A percentile compares a stretch with the other conserved stretches of the same genome.
Conservation (phyloP, 306 rosid genomes). For the Cucurbita moschata region DNA sequence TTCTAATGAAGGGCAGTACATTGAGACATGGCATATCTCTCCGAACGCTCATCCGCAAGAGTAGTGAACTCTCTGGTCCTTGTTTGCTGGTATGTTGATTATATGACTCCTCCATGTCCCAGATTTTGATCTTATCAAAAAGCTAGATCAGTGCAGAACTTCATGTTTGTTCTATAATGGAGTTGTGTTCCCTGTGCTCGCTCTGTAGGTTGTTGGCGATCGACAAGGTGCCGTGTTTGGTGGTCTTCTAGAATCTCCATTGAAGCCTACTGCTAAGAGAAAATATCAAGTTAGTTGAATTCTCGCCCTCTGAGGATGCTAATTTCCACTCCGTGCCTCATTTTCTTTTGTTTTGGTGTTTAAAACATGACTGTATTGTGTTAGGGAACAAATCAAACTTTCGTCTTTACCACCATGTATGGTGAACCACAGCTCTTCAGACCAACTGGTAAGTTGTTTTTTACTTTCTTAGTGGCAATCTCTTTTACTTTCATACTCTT, state of each 20-base stretch:
- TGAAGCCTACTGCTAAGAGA: conserved; percentile 72
- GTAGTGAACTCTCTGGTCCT: conserved; percentile 12
- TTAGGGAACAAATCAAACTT: conserved; percentile 79
- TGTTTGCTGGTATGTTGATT: conserved; percentile 12
- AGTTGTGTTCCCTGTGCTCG: background rate
- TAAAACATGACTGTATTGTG: background rate
- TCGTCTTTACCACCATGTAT: conserved; percentile 78
- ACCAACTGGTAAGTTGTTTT: conserved; percentile 59
- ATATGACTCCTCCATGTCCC: background rate
- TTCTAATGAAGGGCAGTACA: conserved; percentile 98
- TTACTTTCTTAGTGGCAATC: background rate
- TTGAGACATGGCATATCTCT: conserved; percentile 52
- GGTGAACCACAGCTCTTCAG: conserved; percentile 83
- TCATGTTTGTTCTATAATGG: background rate
- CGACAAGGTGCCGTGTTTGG: conserved; percentile 87
- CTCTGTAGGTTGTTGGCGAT: conserved; percentile 73
- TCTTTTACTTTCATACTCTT: background rate
- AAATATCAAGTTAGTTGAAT: conserved; percentile 69
- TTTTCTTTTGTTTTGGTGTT: background rate
- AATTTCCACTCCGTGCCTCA: background rate
- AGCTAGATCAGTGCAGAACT: background rate
- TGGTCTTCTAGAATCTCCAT: conserved; percentile 72
- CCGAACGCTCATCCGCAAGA: conserved; percentile 9
- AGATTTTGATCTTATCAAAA: background rate
- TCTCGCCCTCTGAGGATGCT: background rate